Evolutionary conservation across 2,329 filamentous ascomycete genomes (phyloP), one percentile per base, ranked within the genome.

Genomic region (Plenodomus tracheiphilus): DNA sequence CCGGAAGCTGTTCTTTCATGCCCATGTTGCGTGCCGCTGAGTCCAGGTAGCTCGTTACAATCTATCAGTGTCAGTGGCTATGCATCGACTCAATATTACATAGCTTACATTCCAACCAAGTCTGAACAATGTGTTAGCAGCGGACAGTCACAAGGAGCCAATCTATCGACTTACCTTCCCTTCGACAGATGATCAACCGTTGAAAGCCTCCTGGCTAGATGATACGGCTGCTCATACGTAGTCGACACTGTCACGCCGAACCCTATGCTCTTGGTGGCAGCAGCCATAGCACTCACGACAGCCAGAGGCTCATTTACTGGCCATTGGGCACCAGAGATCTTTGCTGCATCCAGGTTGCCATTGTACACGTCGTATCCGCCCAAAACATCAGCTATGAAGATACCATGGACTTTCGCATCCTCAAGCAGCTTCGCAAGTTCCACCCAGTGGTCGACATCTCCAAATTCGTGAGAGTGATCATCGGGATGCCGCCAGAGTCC

Each of bases 261-360:
- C 0, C 83, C 83, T n/a, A 89, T 79, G 49, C 77, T 86, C 54
- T 82, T 79, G 0, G 86, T 88, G 0, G 77, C 85, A 1, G 85
- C 85, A 1, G 85, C 85, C 84, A 88, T 86, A 2, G 85, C 84
- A 2, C 85, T 78, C 0, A 88, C 76, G 2, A 85, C 78, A 1
- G 81, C 79, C 1, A 88, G 62, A 0, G 85, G 85, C 64, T 89
- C 85, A 51, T 86, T 87, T n/a, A 88, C 83, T 0, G 86, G 86
- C 79, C 84, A 88, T 67, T 89, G 86, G 0, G 85, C 83, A 1
- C 84, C 86, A 0, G 83, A 82, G 1, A 77, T 66, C 41, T 87
- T 79, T 0, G 84, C 82, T 0, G 85, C 80, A 2, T 80, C 78
- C 2, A 88, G 75, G 51, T 82, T 85, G 3, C 84, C 80, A 50